Conservation (phyloP, 78 protist species). For the Dictyostelium capitatum region DNA sequence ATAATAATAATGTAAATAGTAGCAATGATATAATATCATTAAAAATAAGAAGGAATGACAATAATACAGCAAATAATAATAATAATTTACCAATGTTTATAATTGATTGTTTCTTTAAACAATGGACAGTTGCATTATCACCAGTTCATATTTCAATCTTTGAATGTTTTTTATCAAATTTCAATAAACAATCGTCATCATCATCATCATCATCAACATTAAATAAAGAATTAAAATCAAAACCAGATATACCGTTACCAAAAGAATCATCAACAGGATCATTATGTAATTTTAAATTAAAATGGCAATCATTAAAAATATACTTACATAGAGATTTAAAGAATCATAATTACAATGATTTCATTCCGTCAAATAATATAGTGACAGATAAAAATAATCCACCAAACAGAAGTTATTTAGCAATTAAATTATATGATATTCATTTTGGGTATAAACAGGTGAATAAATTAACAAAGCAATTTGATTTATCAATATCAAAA, state of each 20-base stretch:
- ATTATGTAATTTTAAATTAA: slow-evolving; percentile 14
- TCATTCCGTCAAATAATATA: background rate
- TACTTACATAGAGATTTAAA: background rate
- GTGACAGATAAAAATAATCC: background rate
- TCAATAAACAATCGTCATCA: background rate
- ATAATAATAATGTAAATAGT: background rate
- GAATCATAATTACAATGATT: background rate
- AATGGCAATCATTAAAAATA: slow-evolving; percentile 29
- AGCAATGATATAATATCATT: background rate
- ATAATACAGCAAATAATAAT: background rate
- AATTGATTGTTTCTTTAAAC: slow-evolving; percentile 22
- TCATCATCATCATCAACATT: background rate
- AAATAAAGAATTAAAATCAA: background rate
- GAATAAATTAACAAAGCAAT: background rate
- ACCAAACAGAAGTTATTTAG: background rate
- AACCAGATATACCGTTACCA: background rate
- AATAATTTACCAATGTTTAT: slow-evolving; percentile 20
- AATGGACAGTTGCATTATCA: slow-evolving; percentile 16
- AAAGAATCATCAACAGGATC: background rate
- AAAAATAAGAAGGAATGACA: slow-evolving; percentile 52
- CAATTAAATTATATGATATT: background rate
- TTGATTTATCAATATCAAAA: background rate
- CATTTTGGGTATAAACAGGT: background rate
- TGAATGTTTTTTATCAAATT: slow-evolving; percentile 2
- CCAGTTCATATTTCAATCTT: background rate